Evolutionary conservation across 2,329 filamentous ascomycete species (phyloP), one percentile per base, ranked within the genome.

Genomic region (Paecilomyces formosus): DNA sequence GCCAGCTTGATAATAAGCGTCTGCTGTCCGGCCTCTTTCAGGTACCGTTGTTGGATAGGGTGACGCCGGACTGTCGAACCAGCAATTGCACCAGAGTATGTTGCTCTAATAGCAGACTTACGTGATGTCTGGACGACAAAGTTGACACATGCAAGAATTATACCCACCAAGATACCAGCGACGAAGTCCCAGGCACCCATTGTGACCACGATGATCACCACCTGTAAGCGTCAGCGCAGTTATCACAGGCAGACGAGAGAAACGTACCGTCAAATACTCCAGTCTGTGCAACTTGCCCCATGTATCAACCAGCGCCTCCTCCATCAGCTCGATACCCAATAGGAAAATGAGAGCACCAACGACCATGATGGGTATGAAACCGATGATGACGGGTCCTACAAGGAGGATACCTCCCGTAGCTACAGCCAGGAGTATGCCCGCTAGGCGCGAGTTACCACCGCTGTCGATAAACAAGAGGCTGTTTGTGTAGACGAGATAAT

Each of bases 151-250:
- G 94, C 94, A 52, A 99, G 80, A 1, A 96, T 81, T 57, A 99
- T 96, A 3, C 94, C 94, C 30, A 96, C 84, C 11, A 94, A 86
- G 52, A 99, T 97, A 21, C 94, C 94, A 28, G 92, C 85, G 3
- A 99, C 94, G 70, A 99, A 99, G 74, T 99, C 94, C 76, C 96
- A 93, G 9, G 92, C 86, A 1, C 94, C 94, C 94, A 99, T 99
- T 45, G 96, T 90, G 21, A 97, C 78, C 1, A 97, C 92, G 63
- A 97, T 97, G 39, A 86, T 85, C 58, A 96, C 78, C 53, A 96
- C 87, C 84, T 86, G 45, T 52, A 60, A 54, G 26, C 39, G 9
- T 18, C 12, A 26, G 57, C 45, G 22, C 5, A 1, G 24, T 28
- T 28, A 18, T 3, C 3, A 8, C 6, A 13, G 53, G 8, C 18